phyloP scores from a whole-genome alignment of 2,329 filamentous ascomycete genomes.

The Alternaria solani region DNA sequence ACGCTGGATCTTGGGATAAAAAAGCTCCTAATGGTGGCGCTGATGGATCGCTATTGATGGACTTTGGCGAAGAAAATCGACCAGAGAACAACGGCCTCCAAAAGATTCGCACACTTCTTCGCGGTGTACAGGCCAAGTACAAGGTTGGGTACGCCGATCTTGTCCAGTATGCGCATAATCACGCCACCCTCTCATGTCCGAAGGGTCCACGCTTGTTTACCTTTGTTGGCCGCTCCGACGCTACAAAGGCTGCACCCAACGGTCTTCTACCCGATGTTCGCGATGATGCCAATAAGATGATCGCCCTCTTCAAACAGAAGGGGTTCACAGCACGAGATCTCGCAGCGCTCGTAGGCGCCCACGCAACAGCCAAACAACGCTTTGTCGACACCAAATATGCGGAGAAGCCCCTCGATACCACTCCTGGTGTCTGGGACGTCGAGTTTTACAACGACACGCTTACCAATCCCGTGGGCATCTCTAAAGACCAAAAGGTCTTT shows the following conservation, averaged over 20 bases:
- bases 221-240: slow-evolving; percentile 61
- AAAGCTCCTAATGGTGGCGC: slow-evolving; percentile 50
- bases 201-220: slow-evolving; percentile 61
- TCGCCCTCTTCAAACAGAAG: slow-evolving; percentile 60
- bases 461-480: slow-evolving; percentile 29
- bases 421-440: slow-evolving; percentile 61
- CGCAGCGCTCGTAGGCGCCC: slow-evolving; percentile 64
- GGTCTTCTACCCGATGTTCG: slow-evolving; percentile 58
- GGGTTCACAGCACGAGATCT: slow-evolving; percentile 61
- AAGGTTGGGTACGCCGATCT: slow-evolving; percentile 63
- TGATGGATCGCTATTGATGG: slow-evolving; percentile 53
- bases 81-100: slow-evolving; percentile 57
- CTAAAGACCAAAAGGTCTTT: slow-evolving; percentile 33
- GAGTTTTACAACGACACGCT: slow-evolving; percentile 57
- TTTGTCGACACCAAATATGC: slow-evolving; percentile 54
- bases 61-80: slow-evolving; percentile 47
- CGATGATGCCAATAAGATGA: slow-evolving; percentile 53
- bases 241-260: slow-evolving; percentile 50
- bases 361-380: slow-evolving; percentile 60
- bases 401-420: slow-evolving; percentile 56
- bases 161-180: slow-evolving; percentile 59
- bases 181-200: slow-evolving; percentile 60
- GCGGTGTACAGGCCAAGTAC: slow-evolving; percentile 52
- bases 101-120: slow-evolving; percentile 51
- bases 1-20: slow-evolving; percentile 48